A percentile compares a stretch with the other conserved stretches of the same genome.
phyloP scores from a whole-genome alignment of 2,329 filamentous ascomycete genomes.

The Pyrenochaeta sp. region DNA sequence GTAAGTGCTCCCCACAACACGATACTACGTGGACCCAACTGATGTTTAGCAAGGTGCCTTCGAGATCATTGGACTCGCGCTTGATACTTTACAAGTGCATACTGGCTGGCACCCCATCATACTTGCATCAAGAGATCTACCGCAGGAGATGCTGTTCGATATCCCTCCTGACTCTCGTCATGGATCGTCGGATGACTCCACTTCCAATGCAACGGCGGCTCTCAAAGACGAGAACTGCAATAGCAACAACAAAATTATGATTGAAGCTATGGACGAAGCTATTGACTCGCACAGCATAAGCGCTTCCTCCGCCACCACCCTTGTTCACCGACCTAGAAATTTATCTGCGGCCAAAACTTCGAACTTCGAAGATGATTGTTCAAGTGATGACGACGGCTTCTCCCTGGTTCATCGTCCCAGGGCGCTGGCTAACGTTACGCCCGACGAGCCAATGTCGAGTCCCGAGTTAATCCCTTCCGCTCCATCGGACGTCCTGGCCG shows the following conservation, averaged over 20 bases:
- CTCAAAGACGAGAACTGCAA: not conserved
- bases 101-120: not conserved
- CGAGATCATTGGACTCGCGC: conserved; percentile 21
- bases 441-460: conserved; percentile 17
- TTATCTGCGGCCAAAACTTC: conserved; percentile 4
- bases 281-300: not conserved
- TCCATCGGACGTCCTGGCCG: conserved; percentile 13
- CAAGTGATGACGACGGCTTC: conserved; percentile 35
- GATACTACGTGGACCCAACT: not conserved
- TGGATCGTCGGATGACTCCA: not conserved
- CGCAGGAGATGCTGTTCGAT: conserved; percentile 13
- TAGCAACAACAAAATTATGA: not conserved
- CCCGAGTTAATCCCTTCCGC: conserved; percentile 14
- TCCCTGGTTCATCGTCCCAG: conserved; percentile 31
- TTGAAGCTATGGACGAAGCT: not conserved
- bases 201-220: not conserved
- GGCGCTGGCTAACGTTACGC: not conserved
- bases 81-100: conserved; percentile 8
- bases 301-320: conserved; percentile 10
- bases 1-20: conserved; percentile 35
- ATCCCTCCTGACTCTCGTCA: not conserved
- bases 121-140: conserved; percentile 18
- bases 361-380: conserved; percentile 12
- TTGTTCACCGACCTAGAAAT: conserved; percentile 19
- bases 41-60: conserved; percentile 18